Base-by-base conservation (phyloP, 2,329 filamentous ascomycete genomes). In the Paecilomyces niveus region DNA sequence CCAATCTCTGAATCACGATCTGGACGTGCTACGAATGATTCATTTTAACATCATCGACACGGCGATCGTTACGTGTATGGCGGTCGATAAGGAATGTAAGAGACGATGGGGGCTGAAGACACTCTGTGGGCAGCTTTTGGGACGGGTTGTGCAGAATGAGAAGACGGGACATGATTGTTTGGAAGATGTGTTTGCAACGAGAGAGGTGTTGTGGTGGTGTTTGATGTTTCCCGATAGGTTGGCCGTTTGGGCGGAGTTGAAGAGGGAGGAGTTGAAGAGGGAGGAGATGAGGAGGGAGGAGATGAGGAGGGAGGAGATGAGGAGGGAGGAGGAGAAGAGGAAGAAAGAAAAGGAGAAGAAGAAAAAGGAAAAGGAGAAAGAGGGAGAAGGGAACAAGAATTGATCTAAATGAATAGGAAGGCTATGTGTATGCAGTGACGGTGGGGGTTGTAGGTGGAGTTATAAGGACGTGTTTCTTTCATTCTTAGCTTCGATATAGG, bases 151-250 rank as follows among this genome's bases (percentile, higher is more conserved):
- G 15, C 76, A 73, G 26, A 62, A 56, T 22, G 62, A 67, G 2
- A 64, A 60, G 9, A 64, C 63, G 1, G 77, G 80, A 1, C 81
- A 83, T 54, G 75, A 80, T 65, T 76, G 75, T 53, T 62, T 83
- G 4, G 79, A 83, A 63, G 78, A 83, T 67, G 76, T 80, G 0
- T 72, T 80, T 33, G 80, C 81, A 0, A 71, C 76, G 0, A 73
- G 81, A 7, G 80, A 83, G 63, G 63, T 83, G 53, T 71, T 76
- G 4, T 65, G 83, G 1, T 81, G 73, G 71, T 77, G 73, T 57
- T 63, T 79, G n/a, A 70, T 68, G 58, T 71, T 80, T n/a, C 67
- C 67, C 2, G 66, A 72, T 1, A 61, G 59, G 11, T 67, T 82
- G 8, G 59, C 64, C 2, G 65, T 52, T 18, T 78, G 76, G 73